Evolutionary conservation across 768 basidiomycete species (phyloP), one percentile per base, ranked within the genome.

Genomic region (Panaeolus papilionaceus): DNA sequence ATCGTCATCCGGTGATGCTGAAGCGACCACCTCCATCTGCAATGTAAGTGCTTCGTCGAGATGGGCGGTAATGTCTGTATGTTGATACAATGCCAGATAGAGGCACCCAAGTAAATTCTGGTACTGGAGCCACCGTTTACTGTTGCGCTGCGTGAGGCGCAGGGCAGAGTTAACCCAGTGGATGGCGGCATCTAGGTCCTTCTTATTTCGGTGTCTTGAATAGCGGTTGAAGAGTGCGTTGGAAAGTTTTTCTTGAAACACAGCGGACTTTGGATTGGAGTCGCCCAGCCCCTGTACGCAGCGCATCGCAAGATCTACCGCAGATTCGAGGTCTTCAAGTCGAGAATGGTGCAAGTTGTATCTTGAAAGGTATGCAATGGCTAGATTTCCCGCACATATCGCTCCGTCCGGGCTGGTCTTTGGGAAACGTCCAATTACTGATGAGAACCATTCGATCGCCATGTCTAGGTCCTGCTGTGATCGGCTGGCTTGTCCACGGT

Each of bases 111-210:
- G 42, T 5, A 38, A 40, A 23, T 67, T 40, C 37, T 67, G 66
- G 37, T 64, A 61, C 39, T 63, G 28, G 3, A 38, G 33, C 42
- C 62, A 44, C 37, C 42, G 37, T 16, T 58, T 39, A 16, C 42
- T 62, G 33, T 63, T 40, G 14, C 47, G 26, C 14, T 38, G 44
- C 1, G 67, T 58, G n/a, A 40, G 45, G 45, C 44, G 42, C 54
- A 70, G 47, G 2, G 66, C 45, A 20, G 47, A 54, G 9, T 39
- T 67, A 38, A 28, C 51, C 58, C 45, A 67, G 7, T 66, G 26
- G 39, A 66, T 54, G 11, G 66, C 45, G 8, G 63, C 28, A 10
- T 70, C 69, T 9, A 70, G 66, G 47, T 70, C 69, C n/a, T 65
- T 63, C 33, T 61, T 63, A 58, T 70, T 62, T 23, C 66, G 40